Evolutionary conservation across 306 rosid species (phyloP), one percentile per base, ranked within the genome.

Genomic region (Vigna nakashimae): DNA sequence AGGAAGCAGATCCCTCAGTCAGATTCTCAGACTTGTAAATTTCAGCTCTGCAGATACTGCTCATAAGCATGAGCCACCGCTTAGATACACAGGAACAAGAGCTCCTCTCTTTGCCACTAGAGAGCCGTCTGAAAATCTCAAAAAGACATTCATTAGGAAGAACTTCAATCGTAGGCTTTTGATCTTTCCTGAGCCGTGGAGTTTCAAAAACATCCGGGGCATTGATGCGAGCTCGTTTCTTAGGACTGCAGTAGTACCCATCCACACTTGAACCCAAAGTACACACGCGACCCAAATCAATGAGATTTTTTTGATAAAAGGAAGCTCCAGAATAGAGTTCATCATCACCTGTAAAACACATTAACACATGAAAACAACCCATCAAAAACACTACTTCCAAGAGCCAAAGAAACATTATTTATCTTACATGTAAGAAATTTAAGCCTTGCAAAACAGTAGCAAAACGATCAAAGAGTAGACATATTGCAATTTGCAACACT

Each of bases 111-210:
- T 62, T 62, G 67, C 45, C 67, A 32, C 67, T 62, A 16, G 22
- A 30, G 2, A 62, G 45, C 45, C 67, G 12, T 62, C 67, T 62
- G 22, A 62, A 62, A 62, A 62, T 16, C 67, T 62, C 67, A 2
- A 62, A 62, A 62, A 62, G 67, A 11, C 67, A 62, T 8, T 62
- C 67, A 32, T 62, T 24, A 8, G 69, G 69, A 63, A 63, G 69
- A 48, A 62, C 67, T 5, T 62, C 67, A 32, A 32, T 32, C 11
- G 24, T 7, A 62, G 67, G 67, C 43, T 32, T 62, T 62, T 62
- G 67, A 62, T 62, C 67, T 30, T 32, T 42, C 45, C 34, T 20
- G 2, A 0, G 2, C 45, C 6, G 13, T 2, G 7, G 22, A 62
- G 15, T 15, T 62, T 32, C 67, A 1, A 62, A 30, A 20, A 6